Conservation (phyloP, 1,284 basidiomycete species). For the Salmacisia buchloeana region DNA sequence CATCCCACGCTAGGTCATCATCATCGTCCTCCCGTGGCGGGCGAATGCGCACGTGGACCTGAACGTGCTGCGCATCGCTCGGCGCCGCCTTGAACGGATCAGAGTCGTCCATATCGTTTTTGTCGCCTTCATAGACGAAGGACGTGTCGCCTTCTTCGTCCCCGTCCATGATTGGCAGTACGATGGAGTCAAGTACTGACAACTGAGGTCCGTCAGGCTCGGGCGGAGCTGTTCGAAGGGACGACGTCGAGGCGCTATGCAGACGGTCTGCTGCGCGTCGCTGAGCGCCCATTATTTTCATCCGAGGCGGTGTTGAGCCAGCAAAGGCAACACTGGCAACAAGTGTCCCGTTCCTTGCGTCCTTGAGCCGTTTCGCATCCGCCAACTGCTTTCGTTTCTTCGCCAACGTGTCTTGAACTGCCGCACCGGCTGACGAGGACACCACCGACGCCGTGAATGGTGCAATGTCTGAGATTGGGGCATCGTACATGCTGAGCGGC, state of each 20-base stretch:
- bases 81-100: not conserved
- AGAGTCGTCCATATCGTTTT: not conserved
- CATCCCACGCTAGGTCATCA: conserved; percentile 39
- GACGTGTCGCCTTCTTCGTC: conserved; percentile 25
- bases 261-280: not conserved
- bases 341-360: not conserved
- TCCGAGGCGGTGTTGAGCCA: not conserved
- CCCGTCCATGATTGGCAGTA: conserved; percentile 3
- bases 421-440: not conserved
- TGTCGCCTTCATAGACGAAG: conserved; percentile 25
- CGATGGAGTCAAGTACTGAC: not conserved
- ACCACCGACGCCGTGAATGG: not conserved
- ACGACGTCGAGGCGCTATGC: not conserved
- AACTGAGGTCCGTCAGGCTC: not conserved
- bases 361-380: not conserved
- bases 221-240: not conserved
- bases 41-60: conserved; percentile 12
- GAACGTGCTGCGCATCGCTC: not conserved
- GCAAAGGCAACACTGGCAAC: not conserved
- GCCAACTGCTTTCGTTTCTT: conserved; percentile 4
- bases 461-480: not conserved
- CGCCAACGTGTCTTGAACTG: not conserved
- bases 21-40: conserved; percentile 28
- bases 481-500: conserved; percentile 1
- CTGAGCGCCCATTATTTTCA: not conserved